Percentiles rank a stretch among this genome's conserved stretches.
Evolutionary conservation across 495 filamentous ascomycete species (phyloP).

Genomic region (Xylaria palmicola): DNA sequence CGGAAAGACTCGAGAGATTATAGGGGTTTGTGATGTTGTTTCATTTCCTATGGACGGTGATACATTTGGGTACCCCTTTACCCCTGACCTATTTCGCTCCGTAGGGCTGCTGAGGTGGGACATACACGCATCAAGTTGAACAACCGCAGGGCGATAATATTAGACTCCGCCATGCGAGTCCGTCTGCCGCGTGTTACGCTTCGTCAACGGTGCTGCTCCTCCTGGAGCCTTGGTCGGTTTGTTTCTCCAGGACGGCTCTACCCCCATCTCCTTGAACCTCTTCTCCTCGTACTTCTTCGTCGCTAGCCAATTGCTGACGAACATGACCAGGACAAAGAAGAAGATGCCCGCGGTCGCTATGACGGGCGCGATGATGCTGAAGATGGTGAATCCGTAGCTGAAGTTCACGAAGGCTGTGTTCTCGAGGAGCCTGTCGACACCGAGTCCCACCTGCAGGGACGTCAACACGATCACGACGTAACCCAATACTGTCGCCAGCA

Average conservation of each 20-base stretch:
- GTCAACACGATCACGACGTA: conserved; percentile 56
- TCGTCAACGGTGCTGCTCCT: neutral
- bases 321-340: conserved; percentile 20
- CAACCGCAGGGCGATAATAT: no score
- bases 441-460: conserved; percentile 60
- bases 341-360: conserved; percentile 24
- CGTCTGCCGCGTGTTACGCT: neutral
- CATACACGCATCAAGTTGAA: neutral
- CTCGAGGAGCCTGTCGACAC: conserved; percentile 36
- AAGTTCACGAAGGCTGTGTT: conserved; percentile 45
- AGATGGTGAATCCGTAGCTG: conserved; percentile 56
- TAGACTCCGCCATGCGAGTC: neutral
- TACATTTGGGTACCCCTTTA: neutral
- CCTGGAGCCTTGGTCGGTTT: neutral
- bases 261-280: conserved; percentile 27
- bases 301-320: conserved; percentile 26
- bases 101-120: neutral
- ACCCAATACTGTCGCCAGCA: conserved; percentile 42
- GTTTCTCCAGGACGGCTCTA: conserved; percentile 26
- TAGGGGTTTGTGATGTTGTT: neutral
- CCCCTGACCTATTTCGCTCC: neutral
- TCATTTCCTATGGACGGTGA: neutral
- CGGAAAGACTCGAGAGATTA: neutral
- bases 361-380: conserved; percentile 41
- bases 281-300: conserved; percentile 26